phyloP scores from a whole-genome alignment of 495 filamentous ascomycete genomes.

The Clohesyomyces aquaticus region DNA sequence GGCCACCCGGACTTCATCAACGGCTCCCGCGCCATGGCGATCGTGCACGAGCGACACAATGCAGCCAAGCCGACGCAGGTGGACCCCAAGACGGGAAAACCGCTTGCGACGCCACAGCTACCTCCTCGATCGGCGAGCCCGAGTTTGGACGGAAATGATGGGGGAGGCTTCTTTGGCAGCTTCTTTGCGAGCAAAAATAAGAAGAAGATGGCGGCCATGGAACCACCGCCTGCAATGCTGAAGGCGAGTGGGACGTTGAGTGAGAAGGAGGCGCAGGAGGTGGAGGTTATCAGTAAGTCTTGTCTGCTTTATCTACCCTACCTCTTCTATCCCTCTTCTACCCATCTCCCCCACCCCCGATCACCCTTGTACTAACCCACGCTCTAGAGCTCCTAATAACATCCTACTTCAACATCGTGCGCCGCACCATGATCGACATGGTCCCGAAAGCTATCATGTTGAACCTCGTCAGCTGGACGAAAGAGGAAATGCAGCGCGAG shows the following conservation, averaged over 20 bases:
- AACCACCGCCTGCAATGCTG: conserved; percentile 85
- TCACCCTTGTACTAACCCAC: neutral
- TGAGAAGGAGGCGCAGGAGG: conserved; percentile 90
- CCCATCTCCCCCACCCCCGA: conserved; percentile 16
- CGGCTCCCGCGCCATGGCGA: conserved; percentile 87
- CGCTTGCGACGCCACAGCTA: conserved; percentile 69
- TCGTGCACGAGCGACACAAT: conserved; percentile 88
- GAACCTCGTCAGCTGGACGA: conserved; percentile 90
- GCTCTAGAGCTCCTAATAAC: conserved; percentile 83
- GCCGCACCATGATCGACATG: conserved; percentile 99
- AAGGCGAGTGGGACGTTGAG: conserved; percentile 92
- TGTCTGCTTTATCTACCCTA: conserved; percentile 1
- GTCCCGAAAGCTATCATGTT: conserved; percentile 99
- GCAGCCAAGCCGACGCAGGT: conserved; percentile 88
- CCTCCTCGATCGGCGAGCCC: conserved; percentile 73
- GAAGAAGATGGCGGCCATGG: conserved; percentile 99
- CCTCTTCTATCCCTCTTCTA: no score
- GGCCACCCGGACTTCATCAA: conserved; percentile 98
- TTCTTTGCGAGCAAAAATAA: conserved; percentile 99
- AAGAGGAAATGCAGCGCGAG: conserved; percentile 98
- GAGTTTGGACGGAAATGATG: conserved; percentile 57
- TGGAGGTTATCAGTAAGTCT: conserved; percentile 95
- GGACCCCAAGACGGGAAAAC: conserved; percentile 98
- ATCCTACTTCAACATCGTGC: conserved; percentile 97
- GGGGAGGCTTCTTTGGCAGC: conserved; percentile 88